Base-by-base conservation (phyloP, 345 rosid species). In the Sonneratia alba region DNA sequence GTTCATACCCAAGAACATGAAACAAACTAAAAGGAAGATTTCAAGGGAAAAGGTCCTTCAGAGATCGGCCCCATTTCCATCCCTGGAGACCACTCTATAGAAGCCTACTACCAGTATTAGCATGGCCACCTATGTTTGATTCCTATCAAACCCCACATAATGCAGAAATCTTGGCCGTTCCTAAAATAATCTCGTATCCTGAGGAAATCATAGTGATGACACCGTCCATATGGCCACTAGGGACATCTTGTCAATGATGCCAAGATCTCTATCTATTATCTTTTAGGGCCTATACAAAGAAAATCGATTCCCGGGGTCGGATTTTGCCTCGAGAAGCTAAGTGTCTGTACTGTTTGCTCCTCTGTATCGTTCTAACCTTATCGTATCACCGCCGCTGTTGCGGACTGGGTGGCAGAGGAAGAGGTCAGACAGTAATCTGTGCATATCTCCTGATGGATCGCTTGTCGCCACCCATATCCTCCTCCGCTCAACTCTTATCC, bases 391-490 rank as follows among this genome's bases (percentile, higher is more conserved):
- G 56, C 56, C 56, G 56, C 18, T 10, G 56, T 51, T 27, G 56
- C 18, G 56, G 56, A 51, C 16, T 51, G 4, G 56, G 56, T 51
- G 32, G 32, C 32, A 27, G 32, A 27, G 32, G 32, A 27, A 27
- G 32, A 27, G 32, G 32, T 27, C 32, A 27, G 56, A 4, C 3
- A 3, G 56, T 16, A 27, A 51, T 68, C 72, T 69, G 18, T 45
- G 40, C 66, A 24, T 48, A 65, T 75, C 55, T 65, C 47, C 32
- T 34, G 18, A 40, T 36, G 71, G 66, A 67, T 42, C 45, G 34
- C 55, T 40, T 38, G 51, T 51, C 56, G 48, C 15, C 56, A 65
- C 45, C 78, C 69, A 71, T 76, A 21, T 72, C 53, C 66, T 19
- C 9, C 9, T 49, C 70, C 78, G 71, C 75, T 55, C 7, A 34